Conservation (phyloP, 176 grass and related monocot species). For the Triticum timopheevii region DNA sequence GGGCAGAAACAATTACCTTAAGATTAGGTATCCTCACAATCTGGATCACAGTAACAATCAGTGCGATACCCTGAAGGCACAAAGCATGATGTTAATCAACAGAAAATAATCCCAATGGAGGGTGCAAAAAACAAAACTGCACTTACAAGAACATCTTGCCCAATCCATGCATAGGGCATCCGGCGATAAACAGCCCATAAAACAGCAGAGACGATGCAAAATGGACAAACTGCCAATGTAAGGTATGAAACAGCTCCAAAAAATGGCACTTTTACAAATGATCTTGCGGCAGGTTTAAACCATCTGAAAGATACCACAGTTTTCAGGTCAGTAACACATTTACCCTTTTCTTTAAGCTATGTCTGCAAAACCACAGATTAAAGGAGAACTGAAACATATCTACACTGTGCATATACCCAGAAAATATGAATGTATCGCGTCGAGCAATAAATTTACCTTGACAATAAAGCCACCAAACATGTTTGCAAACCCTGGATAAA, state of each 20-base stretch:
- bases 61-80: constrained; percentile 73
- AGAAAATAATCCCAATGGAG: constrained; percentile 26
- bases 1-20: constrained; percentile 59
- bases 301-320: constrained; percentile 60
- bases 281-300: constrained; percentile 83
- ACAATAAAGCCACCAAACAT: constrained; percentile 90
- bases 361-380: not conserved
- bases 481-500: constrained; percentile 93
- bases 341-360: not conserved
- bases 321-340: constrained; percentile 7
- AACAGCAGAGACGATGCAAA: constrained; percentile 79
- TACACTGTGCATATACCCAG: constrained; percentile 10
- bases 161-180: constrained; percentile 77
- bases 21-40: constrained; percentile 97
- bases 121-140: not conserved
- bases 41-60: constrained; percentile 95
- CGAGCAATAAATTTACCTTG: constrained; percentile 54
- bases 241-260: constrained; percentile 91
- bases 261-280: constrained; percentile 86
- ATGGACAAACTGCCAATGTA: constrained; percentile 76
- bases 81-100: constrained; percentile 18
- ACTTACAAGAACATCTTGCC: constrained; percentile 97
- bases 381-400: constrained; percentile 8
- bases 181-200: constrained; percentile 76
- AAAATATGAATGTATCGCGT: constrained; percentile 18